These are phyloP conservation scores for Lablab purpureus DNA, from an alignment of 306 rosid species.

Conservation along the genomic window DNA sequence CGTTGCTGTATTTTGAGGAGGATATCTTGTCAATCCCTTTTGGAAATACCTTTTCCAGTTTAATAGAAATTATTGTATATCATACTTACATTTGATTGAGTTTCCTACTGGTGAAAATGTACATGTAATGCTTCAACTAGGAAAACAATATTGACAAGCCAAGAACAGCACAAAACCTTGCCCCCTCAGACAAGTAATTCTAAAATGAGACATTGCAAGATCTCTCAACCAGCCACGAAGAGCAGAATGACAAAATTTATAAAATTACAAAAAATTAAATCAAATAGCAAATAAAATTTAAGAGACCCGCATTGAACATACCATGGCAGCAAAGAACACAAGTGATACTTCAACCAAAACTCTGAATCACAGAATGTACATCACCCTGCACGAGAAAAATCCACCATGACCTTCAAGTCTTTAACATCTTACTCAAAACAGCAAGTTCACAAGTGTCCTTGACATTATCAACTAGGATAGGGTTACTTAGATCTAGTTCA, in stretches of 20 bases:
- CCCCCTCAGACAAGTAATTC: neutral
- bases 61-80: neutral
- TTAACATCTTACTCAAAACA: conserved; percentile 5
- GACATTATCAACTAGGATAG: conserved; percentile 2
- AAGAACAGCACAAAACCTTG: conserved; percentile 1
- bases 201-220: neutral
- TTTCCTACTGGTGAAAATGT: neutral
- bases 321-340: conserved; percentile 45
- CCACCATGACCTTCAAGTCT: neutral
- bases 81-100: neutral
- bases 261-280: neutral
- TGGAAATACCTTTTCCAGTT: neutral
- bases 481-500: neutral
- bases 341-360: conserved; percentile 32
- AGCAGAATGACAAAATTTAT: neutral
- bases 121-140: conserved; percentile 14
- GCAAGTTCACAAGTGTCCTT: neutral
- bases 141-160: conserved; percentile 2
- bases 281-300: conserved; percentile 3
- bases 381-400: conserved; percentile 41
- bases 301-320: conserved; percentile 36
- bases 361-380: conserved; percentile 33
- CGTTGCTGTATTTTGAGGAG: neutral
- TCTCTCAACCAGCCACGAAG: conserved; percentile 3
- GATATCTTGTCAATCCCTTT: neutral